Percentiles rank a stretch among this genome's conserved stretches.
Evolutionary conservation across 2,329 filamentous ascomycete species (phyloP).

Genomic region (Pseudopithomyces maydicus): DNA sequence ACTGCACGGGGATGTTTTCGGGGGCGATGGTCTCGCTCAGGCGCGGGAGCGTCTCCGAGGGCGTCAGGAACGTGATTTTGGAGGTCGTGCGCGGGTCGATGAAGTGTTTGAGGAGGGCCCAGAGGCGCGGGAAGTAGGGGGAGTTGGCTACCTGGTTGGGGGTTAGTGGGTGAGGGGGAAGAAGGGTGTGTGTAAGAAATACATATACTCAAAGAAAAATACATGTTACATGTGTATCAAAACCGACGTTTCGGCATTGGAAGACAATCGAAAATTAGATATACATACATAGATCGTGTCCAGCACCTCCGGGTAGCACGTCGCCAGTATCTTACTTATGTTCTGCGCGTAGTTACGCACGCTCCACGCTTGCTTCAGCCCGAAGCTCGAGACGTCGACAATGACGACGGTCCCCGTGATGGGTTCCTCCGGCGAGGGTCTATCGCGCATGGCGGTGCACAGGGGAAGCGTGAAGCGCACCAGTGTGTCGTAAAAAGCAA

Average conservation of each 20-base stretch:
- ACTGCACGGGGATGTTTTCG: not conserved
- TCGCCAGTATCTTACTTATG: slow-evolving; percentile 83
- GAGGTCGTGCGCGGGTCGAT: not conserved
- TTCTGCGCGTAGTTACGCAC: slow-evolving; percentile 92
- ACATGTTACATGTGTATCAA: too few relatives aligned
- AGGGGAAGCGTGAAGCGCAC: slow-evolving; percentile 85
- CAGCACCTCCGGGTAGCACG: slow-evolving; percentile 92
- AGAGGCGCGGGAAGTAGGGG: not conserved
- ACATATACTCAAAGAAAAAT: too few relatives aligned
- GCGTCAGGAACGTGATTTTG: not conserved
- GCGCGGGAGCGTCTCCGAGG: not conserved
- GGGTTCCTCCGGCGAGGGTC: slow-evolving; percentile 75
- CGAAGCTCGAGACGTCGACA: slow-evolving; percentile 86
- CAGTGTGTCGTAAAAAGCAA: slow-evolving; percentile 91
- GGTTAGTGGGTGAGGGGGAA: too few relatives aligned
- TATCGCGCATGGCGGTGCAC: slow-evolving; percentile 73
- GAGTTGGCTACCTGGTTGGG: not conserved
- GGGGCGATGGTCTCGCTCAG: not conserved
- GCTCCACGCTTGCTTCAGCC: slow-evolving; percentile 94
- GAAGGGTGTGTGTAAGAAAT: too few relatives aligned
- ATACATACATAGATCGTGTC: slow-evolving; percentile 76
- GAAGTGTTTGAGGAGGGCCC: not conserved
- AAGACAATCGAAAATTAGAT: too few relatives aligned
- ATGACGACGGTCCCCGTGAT: slow-evolving; percentile 94
- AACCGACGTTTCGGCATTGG: too few relatives aligned